Evolutionary conservation across 805 yeast species (phyloP).

Genomic region (Saccharomyces kudriavzevii): DNA sequence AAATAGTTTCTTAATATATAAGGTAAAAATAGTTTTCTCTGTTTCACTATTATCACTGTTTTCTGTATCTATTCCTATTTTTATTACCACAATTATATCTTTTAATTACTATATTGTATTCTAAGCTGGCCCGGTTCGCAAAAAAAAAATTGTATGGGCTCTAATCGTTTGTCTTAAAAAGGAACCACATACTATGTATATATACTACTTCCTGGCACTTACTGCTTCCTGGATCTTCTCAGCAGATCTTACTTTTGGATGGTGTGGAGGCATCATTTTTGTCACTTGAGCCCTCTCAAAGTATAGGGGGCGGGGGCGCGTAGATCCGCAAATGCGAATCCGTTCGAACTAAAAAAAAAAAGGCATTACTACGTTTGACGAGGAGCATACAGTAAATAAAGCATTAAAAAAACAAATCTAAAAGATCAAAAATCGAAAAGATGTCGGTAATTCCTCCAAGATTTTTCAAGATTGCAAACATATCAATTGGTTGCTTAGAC

Average conservation of each 20-base stretch:
- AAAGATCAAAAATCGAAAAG: conserved; percentile 13
- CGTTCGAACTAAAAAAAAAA: background rate
- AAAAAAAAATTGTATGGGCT: background rate
- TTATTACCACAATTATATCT: background rate
- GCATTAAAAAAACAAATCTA: conserved; percentile 27
- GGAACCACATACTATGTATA: background rate
- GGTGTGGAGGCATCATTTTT: background rate
- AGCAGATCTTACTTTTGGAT: background rate
- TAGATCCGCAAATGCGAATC: background rate
- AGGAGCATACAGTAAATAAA: conserved; percentile 4
- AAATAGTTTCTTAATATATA: background rate
- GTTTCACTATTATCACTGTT: conserved; percentile 1
- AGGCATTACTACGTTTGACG: background rate
- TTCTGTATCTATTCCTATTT: background rate
- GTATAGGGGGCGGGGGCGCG: background rate
- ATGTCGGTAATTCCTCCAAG: conserved; percentile 12
- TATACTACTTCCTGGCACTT: too few species aligned
- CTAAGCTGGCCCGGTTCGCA: background rate
- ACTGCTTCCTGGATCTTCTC: background rate
- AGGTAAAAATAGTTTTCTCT: background rate
- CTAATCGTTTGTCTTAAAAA: background rate
- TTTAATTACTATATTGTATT: background rate
- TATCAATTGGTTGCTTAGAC: conserved; percentile 46
- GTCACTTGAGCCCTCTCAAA: background rate
- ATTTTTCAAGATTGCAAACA: conserved; percentile 37